Evolutionary conservation across 164 flowering plant species (phyloP).

Genomic region (Taxillus chinensis): DNA sequence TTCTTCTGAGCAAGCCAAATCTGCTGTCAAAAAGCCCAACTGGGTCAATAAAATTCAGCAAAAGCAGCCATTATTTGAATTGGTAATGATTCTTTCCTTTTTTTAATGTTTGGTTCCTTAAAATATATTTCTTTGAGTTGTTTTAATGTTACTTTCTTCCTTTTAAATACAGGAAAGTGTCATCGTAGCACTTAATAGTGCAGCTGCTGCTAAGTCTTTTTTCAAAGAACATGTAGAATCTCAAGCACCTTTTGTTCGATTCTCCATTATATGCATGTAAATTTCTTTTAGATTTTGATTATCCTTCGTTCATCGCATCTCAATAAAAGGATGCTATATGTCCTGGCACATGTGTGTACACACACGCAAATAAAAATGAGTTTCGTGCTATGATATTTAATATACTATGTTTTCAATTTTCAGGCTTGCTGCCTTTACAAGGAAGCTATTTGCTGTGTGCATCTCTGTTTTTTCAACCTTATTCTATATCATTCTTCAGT

Average conservation of each 20-base stretch:
- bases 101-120: neutral
- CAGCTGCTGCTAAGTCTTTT: slow-evolving; percentile 36
- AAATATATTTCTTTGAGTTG: neutral
- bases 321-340: neutral
- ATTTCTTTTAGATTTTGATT: slow-evolving; percentile 8
- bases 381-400: slow-evolving; percentile 7
- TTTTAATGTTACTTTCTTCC: neutral
- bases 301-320: neutral
- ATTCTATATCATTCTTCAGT: slow-evolving; percentile 54
- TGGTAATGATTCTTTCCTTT: slow-evolving; percentile 35
- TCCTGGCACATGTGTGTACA: neutral
- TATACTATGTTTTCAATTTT: slow-evolving; percentile 14
- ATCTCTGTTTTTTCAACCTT: slow-evolving; percentile 52
- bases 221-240: slow-evolving; percentile 23
- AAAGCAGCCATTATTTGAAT: slow-evolving; percentile 35
- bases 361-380: neutral
- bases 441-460: slow-evolving; percentile 32
- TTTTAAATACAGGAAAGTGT: slow-evolving; percentile 44
- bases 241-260: slow-evolving; percentile 8
- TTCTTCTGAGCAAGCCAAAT: slow-evolving; percentile 21
- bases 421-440: slow-evolving; percentile 39
- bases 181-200: slow-evolving; percentile 62
- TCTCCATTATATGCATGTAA: slow-evolving; percentile 22
- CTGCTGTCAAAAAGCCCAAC: slow-evolving; percentile 46
- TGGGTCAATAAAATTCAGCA: slow-evolving; percentile 65